Evolutionary conservation across 768 basidiomycete genomes (phyloP).

Genomic region (Macrolepiota fuliginosa): DNA sequence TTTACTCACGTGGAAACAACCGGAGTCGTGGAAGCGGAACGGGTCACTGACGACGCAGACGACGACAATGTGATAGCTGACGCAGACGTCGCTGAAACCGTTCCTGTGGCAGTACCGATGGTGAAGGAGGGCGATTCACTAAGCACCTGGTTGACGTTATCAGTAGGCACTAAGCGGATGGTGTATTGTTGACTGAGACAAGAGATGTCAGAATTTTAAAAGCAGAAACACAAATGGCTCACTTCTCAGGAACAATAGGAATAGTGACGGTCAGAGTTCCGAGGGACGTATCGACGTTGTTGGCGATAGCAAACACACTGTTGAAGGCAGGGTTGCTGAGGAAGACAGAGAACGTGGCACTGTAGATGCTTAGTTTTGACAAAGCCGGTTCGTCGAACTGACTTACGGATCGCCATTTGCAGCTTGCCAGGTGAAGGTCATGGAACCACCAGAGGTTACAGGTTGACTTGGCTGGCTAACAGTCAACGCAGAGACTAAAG

Average conservation of each 20-base stretch:
- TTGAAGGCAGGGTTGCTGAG: constrained; percentile 50
- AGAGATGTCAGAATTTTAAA: not conserved
- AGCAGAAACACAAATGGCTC: constrained; percentile 17
- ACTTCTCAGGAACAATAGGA: constrained; percentile 49
- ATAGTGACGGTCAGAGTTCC: constrained; percentile 36
- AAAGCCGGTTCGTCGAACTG: not conserved
- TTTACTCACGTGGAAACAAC: constrained; percentile 13
- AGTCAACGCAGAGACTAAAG: constrained; percentile 47
- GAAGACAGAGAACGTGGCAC: constrained; percentile 38
- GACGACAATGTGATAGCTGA: constrained; percentile 4
- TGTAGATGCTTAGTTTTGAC: constrained; percentile 11
- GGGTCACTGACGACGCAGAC: constrained; percentile 8
- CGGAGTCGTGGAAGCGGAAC: not conserved
- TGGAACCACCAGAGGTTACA: constrained; percentile 23
- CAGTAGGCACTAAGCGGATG: constrained; percentile 41
- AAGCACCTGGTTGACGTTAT: constrained; percentile 45
- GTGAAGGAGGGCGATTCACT: constrained; percentile 38
- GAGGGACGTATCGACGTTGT: constrained; percentile 41
- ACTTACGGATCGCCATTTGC: constrained; percentile 41
- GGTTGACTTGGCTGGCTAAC: constrained; percentile 34
- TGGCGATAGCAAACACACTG: constrained; percentile 51
- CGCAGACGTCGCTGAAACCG: constrained; percentile 3
- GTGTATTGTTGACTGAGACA: constrained; percentile 33
- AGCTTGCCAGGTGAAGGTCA: constrained; percentile 49
- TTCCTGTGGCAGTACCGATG: constrained; percentile 27